These are phyloP conservation scores for Xylaria flabelliformis DNA, from an alignment of 495 filamentous ascomycete species.

Conservation along the genomic window DNA sequence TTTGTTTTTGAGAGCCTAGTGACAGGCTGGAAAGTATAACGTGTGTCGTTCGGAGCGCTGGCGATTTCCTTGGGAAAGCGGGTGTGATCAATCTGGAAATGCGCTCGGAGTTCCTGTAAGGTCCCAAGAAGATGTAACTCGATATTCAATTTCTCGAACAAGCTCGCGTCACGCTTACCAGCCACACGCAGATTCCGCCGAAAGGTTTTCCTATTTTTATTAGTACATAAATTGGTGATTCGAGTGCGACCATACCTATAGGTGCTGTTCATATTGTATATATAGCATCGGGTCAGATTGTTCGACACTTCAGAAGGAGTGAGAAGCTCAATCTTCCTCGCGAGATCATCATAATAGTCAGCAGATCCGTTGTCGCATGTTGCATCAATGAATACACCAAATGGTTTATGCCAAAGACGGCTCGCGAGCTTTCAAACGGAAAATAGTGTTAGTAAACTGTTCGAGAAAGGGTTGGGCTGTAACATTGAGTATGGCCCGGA, in stretches of 20 bases:
- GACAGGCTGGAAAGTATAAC: slow-evolving; percentile 69
- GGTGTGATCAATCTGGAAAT: slow-evolving; percentile 67
- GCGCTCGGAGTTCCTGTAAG: slow-evolving; percentile 65
- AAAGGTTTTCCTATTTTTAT: slow-evolving; percentile 61
- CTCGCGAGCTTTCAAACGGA: slow-evolving; percentile 59
- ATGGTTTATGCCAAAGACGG: slow-evolving; percentile 69
- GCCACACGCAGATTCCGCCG: slow-evolving; percentile 62
- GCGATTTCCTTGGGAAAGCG: slow-evolving; percentile 71
- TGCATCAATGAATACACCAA: slow-evolving; percentile 68
- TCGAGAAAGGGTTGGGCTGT: not conserved
- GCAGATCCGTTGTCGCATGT: slow-evolving; percentile 68
- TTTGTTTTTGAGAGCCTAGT: slow-evolving; percentile 68
- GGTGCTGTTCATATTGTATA: slow-evolving; percentile 74
- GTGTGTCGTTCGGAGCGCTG: slow-evolving; percentile 66
- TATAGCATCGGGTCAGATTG: slow-evolving; percentile 62
- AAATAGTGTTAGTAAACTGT: slow-evolving; percentile 4
- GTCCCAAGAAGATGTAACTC: slow-evolving; percentile 67
- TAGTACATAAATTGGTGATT: not conserved
- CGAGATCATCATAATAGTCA: slow-evolving; percentile 65
- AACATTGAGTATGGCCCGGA: not conserved
- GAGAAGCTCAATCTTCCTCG: slow-evolving; percentile 61
- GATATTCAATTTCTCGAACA: slow-evolving; percentile 65
- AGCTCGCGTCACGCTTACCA: slow-evolving; percentile 58
- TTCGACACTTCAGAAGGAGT: slow-evolving; percentile 63
- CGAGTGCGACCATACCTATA: slow-evolving; percentile 47